Percentiles rank a stretch among this genome's conserved stretches.
Evolutionary conservation across 1,139 yeast genomes (phyloP).

Genomic region (Blastobotrys proliferans): DNA sequence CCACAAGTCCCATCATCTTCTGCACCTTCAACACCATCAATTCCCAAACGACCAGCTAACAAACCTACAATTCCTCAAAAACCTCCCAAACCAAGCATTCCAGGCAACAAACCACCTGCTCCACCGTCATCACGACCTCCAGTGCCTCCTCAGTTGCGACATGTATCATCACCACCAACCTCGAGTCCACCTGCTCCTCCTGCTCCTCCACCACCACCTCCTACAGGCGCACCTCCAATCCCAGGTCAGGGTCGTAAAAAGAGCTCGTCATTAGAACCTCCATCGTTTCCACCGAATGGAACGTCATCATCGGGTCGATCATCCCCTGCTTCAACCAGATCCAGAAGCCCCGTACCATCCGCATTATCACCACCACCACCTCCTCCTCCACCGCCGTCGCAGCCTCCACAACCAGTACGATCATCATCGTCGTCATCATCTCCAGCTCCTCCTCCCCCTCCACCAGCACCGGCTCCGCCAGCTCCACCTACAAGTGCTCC

Average conservation of each 20-base stretch:
- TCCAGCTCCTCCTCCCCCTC: slow-evolving; percentile 28
- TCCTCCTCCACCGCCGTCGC: slow-evolving; percentile 29
- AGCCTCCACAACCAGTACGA: slow-evolving; percentile 21
- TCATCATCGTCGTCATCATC: slow-evolving; percentile 27
- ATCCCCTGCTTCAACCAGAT: slow-evolving; percentile 23
- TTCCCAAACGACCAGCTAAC: slow-evolving; percentile 14
- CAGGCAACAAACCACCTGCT: slow-evolving; percentile 22
- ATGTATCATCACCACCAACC: slow-evolving; percentile 14
- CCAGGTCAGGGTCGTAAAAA: slow-evolving; percentile 14
- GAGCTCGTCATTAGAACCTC: slow-evolving; percentile 15
- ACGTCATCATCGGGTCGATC: slow-evolving; percentile 25
- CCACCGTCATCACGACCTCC: slow-evolving; percentile 24
- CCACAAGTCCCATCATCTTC: slow-evolving; percentile 19
- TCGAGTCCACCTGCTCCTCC: slow-evolving; percentile 23
- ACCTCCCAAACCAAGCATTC: slow-evolving; percentile 12
- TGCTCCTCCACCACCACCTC: slow-evolving; percentile 21
- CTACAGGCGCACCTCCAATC: slow-evolving; percentile 22
- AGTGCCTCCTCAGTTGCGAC: slow-evolving; percentile 18
- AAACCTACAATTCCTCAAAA: slow-evolving; percentile 8
- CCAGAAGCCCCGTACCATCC: slow-evolving; percentile 18
- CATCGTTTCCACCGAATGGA: slow-evolving; percentile 18
- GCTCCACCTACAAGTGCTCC: slow-evolving; percentile 24
- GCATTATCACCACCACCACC: slow-evolving; percentile 26
- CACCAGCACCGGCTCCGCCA: slow-evolving; percentile 31
- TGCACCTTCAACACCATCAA: slow-evolving; percentile 25